Conservation (phyloP, 257 asterid species). For the Solanum chiquidenum region DNA sequence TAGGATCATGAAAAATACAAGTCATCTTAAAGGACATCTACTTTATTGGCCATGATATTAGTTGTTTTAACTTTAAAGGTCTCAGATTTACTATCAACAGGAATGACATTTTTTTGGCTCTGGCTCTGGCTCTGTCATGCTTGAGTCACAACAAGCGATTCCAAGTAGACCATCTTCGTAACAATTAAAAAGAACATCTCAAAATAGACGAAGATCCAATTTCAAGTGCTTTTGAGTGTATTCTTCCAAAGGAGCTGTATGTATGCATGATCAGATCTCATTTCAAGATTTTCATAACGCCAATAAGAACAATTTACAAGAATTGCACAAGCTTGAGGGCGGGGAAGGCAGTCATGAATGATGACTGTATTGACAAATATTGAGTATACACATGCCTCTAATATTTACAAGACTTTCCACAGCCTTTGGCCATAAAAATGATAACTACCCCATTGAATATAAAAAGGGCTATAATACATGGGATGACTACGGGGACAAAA, state of each 20-base stretch:
- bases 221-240: not conserved
- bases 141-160: not conserved
- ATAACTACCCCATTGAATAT: constrained; percentile 24
- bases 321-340: constrained; percentile 7
- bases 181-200: not conserved
- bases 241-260: not conserved
- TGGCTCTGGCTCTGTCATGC: not conserved
- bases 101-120: too few species aligned
- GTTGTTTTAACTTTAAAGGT: not conserved
- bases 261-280: not conserved
- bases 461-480: constrained; percentile 8
- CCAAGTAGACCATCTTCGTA: not conserved
- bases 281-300: not conserved
- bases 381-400: not conserved
- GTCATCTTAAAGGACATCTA: not conserved
- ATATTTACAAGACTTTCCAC: constrained; percentile 39
- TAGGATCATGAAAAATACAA: not conserved
- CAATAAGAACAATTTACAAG: constrained; percentile 10
- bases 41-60: not conserved
- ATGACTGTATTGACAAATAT: not conserved
- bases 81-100: not conserved
- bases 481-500: constrained; percentile 20
- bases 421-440: constrained; percentile 82
- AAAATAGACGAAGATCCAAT: not conserved
- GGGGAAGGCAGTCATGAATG: not conserved